Percentiles rank a stretch among this genome's conserved stretches.
phyloP scores from a whole-genome alignment of 164 flowering plant species.

The Chimonanthus praecox region DNA sequence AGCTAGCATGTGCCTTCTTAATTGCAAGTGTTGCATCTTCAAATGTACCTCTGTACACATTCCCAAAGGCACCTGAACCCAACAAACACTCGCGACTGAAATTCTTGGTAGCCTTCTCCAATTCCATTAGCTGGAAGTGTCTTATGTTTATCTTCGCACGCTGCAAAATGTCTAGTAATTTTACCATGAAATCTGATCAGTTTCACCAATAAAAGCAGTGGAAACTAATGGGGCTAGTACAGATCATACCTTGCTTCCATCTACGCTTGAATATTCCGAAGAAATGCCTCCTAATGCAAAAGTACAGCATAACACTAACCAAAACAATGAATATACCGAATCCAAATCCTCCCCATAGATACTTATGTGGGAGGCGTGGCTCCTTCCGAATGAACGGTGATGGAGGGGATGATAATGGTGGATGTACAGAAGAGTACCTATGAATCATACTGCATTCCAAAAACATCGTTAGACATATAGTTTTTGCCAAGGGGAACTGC shows the following conservation, averaged over 20 bases:
- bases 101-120: constrained; percentile 55
- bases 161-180: constrained; percentile 18
- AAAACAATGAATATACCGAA: constrained; percentile 11
- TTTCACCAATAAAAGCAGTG: background rate
- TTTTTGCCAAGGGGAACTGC: too few species aligned
- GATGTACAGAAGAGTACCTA: background rate
- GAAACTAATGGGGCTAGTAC: background rate
- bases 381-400: background rate
- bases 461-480: background rate
- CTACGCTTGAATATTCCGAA: constrained; percentile 7
- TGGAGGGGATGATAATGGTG: background rate
- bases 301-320: constrained; percentile 20
- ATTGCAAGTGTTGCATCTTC: constrained; percentile 46
- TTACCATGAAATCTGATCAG: background rate
- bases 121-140: constrained; percentile 40
- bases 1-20: constrained; percentile 47
- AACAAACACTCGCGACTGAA: constrained; percentile 52
- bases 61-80: constrained; percentile 65
- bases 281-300: constrained; percentile 26
- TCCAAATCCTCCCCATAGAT: constrained; percentile 15
- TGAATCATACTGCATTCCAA: background rate
- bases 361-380: background rate
- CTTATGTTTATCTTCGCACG: constrained; percentile 31
- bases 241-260: constrained; percentile 20
- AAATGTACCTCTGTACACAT: constrained; percentile 54